Percentiles rank a stretch among this genome's conserved stretches.
Conservation (phyloP, 768 basidiomycete genomes). For the Mrakia hoshinonis region DNA sequence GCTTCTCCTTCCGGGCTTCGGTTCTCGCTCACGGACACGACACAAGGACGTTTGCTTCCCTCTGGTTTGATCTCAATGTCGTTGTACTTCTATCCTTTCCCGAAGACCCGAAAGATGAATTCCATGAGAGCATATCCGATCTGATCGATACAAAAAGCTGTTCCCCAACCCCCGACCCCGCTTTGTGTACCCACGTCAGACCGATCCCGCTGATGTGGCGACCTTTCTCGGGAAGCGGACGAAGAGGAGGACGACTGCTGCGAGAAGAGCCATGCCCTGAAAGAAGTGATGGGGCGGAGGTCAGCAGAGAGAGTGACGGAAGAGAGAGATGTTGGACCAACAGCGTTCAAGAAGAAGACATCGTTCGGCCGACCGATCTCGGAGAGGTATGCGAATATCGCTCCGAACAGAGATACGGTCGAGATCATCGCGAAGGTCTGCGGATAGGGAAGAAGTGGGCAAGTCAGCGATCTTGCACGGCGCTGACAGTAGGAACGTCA, state of each 20-base stretch:
- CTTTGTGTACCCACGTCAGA: too few relatives aligned
- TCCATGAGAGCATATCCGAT: too few relatives aligned
- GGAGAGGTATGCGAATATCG: neutral
- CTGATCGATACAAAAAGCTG: too few relatives aligned
- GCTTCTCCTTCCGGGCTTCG: too few relatives aligned
- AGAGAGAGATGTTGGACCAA: neutral
- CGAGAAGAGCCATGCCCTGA: neutral
- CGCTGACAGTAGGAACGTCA: neutral
- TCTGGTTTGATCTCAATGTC: too few relatives aligned
- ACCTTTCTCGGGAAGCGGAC: neutral
- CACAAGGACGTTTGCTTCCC: too few relatives aligned
- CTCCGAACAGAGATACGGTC: neutral
- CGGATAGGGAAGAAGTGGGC: conserved; percentile 21
- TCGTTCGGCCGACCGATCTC: neutral
- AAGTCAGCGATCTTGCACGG: neutral
- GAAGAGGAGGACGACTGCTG: neutral
- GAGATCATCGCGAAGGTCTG: conserved; percentile 1
- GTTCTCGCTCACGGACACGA: too few relatives aligned
- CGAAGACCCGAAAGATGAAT: too few relatives aligned
- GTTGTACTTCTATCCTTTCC: too few relatives aligned
- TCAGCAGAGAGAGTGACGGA: too few relatives aligned
- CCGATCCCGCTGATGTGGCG: neutral
- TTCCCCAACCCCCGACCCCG: too few relatives aligned
- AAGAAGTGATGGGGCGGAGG: neutral
- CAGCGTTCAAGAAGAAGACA: conserved; percentile 2